Evolutionary conservation across 257 asterid genomes (phyloP).

Genomic region (Haberlea rhodopensis): DNA sequence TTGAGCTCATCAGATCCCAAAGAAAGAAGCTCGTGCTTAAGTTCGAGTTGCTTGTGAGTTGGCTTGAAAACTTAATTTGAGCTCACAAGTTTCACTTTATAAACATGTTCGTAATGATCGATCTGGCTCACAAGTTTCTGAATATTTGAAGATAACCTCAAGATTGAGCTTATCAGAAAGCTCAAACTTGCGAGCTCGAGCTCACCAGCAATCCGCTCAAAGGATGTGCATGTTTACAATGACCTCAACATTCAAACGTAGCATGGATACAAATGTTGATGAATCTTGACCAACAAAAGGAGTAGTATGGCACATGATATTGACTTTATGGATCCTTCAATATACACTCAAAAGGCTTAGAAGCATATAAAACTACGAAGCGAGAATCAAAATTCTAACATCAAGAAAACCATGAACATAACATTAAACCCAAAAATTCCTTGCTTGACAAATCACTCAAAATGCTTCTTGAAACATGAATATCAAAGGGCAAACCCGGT

Average conservation of each 20-base stretch:
- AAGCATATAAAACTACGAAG: neutral
- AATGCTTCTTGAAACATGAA: neutral
- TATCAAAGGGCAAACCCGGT: too few relatives aligned
- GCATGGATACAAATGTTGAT: neutral
- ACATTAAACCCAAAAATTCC: neutral
- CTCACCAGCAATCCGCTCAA: neutral
- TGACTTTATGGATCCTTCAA: too few relatives aligned
- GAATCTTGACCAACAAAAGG: neutral
- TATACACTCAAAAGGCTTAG: neutral
- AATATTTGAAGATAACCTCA: too few relatives aligned
- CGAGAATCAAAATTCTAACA: neutral
- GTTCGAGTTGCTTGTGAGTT: neutral
- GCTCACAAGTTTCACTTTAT: too few relatives aligned
- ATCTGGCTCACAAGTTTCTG: too few relatives aligned
- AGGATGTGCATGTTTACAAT: neutral
- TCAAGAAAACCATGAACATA: neutral
- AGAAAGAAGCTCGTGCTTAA: too few relatives aligned
- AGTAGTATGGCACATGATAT: neutral
- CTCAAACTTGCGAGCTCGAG: too few relatives aligned
- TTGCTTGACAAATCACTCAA: neutral
- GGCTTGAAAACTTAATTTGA: too few relatives aligned
- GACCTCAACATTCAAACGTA: neutral
- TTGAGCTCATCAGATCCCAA: neutral
- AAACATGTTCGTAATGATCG: too few relatives aligned
- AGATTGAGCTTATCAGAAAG: too few relatives aligned